Evolutionary conservation across 2,329 filamentous ascomycete species (phyloP), one percentile per base, ranked within the genome.

Genomic region (Colletotrichum tamarilloi): DNA sequence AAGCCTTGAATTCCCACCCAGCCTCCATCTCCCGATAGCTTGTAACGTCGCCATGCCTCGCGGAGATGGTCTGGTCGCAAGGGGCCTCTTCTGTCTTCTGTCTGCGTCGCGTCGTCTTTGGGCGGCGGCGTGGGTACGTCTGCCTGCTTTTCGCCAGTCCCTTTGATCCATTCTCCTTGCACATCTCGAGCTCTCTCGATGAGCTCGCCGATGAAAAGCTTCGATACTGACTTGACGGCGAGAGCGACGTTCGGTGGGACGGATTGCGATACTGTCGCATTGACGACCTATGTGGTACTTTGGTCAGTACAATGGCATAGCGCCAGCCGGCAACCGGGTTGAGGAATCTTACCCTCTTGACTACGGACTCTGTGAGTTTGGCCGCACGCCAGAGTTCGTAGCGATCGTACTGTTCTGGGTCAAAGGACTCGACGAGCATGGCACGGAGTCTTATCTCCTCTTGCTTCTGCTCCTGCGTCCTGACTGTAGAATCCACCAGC

Each of bases 201-300:
- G 60, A 96, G 87, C 75, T 95, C 92, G 65, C 93, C 93, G 4
- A 93, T 89, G 80, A 94, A 95, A 74, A 94, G 87, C 82, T 96
- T 96, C 60, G 92, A 91, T 24, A 94, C 93, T 0, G 92, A 91
- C 62, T 91, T 92, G 78, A 95, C 92, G n/a, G 92, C 92, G 26
- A 93, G 91, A 74, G 94, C 92, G 62, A 95, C 92, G 77, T 90
- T 92, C 24, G 89, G 87, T 0, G 93, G 92, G 0, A 94, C 93
- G 1, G 92, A 95, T 80, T 95, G 94, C 0, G 92, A 94, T 9
- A 95, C 92, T 1, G 93, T 94, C 72, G 93, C 92, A 78, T 95
- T 96, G 79, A 95, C 92, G 74, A 95, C 89, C 88, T 92, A 73
- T 5, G 42, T 49, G 42, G 19, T 49, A 63, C 24, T 38, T 46